Base-by-base conservation (phyloP, 371 early-diverging fungal genomes). In the Rhizopus arrhizus region DNA sequence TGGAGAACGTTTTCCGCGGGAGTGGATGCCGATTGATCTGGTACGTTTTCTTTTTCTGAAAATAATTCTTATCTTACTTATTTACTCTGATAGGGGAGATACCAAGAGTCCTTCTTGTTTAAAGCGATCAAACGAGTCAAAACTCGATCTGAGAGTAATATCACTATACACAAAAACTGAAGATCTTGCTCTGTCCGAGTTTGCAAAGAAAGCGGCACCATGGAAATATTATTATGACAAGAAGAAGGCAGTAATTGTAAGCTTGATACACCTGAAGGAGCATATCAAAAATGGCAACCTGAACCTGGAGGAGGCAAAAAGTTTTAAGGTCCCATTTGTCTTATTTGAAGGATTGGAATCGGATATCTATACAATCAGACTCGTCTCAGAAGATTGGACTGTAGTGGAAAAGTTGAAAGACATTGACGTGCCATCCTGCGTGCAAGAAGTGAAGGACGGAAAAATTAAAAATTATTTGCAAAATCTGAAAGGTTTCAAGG, bases 201-300 rank as follows among this genome's bases (percentile, higher is more conserved):
- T 53, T 47, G 46, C 60, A 60, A 53, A 60, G 53, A 60, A 60
- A 53, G 54, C 53, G 38, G 46, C 47, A 53, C 53, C 36, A 53
- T 58, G 52, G 59, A 60, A 60, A 46, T 60, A 60, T 53, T 60
- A 53, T 47, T 53, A 60, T 53, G 53, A 60, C 54, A 57, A 57
- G 57, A 36, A 49, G 36, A 58, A 58, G 36, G 38, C 50, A 47
- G 51, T 50, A 46, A 50, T 58, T 38, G 58, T 42, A 49, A 58
- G 51, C 48, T 57, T 57, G 48, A 55, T 43, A 55, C 11, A 29
- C 32, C 31, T 13, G 55, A 32, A 52, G 43, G 53, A 40, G 40
- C 33, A 29, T 29, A 36, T 36, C 36, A 36, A 36, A 36, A 50
- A 49, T 31, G 51, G 50, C 35, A 50, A 50, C 58, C 38, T 58